Evolutionary conservation across 805 yeast genomes (phyloP).

Genomic region (Candida easanensis): DNA sequence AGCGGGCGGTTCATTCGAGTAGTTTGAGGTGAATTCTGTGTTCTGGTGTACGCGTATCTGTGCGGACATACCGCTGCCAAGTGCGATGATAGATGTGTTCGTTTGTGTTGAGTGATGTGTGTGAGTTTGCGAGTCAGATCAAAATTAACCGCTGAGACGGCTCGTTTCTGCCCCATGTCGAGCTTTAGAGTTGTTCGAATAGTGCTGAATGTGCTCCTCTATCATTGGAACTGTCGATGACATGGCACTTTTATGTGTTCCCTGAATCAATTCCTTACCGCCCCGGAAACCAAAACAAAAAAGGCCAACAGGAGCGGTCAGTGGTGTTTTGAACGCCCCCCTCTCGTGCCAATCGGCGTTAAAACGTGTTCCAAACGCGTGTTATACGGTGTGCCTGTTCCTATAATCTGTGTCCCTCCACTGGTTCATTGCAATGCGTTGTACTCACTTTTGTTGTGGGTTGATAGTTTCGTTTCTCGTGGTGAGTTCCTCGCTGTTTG

Average conservation of each 20-base stretch:
- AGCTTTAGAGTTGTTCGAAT: too few relatives aligned
- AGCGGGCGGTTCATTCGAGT: background rate
- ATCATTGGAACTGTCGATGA: too few relatives aligned
- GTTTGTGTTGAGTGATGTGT: too few relatives aligned
- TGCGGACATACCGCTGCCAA: too few relatives aligned
- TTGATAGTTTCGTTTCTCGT: background rate
- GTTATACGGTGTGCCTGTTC: background rate
- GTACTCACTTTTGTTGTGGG: conserved; percentile 8
- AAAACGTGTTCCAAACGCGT: background rate
- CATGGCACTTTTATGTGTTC: too few relatives aligned
- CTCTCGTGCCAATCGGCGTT: background rate
- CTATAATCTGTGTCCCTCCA: background rate
- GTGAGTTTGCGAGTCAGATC: too few relatives aligned
- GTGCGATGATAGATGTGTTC: too few relatives aligned
- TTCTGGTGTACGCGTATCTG: background rate
- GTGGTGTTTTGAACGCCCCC: background rate
- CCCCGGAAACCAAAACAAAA: background rate
- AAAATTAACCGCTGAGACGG: too few relatives aligned
- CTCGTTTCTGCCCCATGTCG: too few relatives aligned
- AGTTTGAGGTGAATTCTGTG: background rate
- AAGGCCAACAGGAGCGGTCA: background rate
- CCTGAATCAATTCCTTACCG: background rate
- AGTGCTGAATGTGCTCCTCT: too few relatives aligned
- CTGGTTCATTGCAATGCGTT: background rate
- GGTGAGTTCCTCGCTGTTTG: conserved; percentile 5